Percentiles rank a stretch among this genome's conserved stretches.
Conservation (phyloP, 768 basidiomycete species). For the Cystofilobasidium macerans region DNA sequence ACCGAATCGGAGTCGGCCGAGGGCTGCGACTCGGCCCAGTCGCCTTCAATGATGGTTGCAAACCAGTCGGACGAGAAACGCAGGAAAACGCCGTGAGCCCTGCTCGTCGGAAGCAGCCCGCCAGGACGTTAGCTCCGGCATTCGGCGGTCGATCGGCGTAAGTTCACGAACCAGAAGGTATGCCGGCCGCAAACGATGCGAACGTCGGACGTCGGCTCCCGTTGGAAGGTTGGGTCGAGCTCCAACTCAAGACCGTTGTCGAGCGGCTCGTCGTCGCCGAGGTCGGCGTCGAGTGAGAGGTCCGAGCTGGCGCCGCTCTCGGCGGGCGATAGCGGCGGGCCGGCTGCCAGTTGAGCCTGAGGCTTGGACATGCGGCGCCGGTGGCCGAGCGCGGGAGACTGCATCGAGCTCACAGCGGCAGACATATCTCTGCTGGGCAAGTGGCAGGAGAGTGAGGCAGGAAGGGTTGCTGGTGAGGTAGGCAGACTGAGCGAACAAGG, state of each 20-base stretch:
- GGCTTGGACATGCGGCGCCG: neutral
- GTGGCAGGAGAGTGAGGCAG: too few species aligned
- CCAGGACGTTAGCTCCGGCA: neutral
- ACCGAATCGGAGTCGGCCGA: neutral
- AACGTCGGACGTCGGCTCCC: neutral
- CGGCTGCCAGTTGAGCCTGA: too few species aligned
- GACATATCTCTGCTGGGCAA: too few species aligned
- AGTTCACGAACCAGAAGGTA: neutral
- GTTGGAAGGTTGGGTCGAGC: neutral
- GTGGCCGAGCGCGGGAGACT: too few species aligned
- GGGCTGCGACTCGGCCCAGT: constrained; percentile 20
- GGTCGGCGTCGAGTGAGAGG: neutral
- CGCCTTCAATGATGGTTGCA: constrained; percentile 9
- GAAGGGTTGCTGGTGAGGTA: too few species aligned
- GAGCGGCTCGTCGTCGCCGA: neutral
- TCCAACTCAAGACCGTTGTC: neutral
- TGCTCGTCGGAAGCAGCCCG: neutral
- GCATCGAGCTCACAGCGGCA: too few species aligned
- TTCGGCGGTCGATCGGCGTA: neutral
- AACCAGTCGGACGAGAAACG: constrained; percentile 18
- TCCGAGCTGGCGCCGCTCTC: neutral
- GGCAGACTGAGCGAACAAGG: too few species aligned
- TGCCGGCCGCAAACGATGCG: neutral
- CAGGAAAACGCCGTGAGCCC: constrained; percentile 13
- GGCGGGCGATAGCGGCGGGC: neutral